phyloP scores from a whole-genome alignment of 257 asterid genomes.

The Solanum rostratum region DNA sequence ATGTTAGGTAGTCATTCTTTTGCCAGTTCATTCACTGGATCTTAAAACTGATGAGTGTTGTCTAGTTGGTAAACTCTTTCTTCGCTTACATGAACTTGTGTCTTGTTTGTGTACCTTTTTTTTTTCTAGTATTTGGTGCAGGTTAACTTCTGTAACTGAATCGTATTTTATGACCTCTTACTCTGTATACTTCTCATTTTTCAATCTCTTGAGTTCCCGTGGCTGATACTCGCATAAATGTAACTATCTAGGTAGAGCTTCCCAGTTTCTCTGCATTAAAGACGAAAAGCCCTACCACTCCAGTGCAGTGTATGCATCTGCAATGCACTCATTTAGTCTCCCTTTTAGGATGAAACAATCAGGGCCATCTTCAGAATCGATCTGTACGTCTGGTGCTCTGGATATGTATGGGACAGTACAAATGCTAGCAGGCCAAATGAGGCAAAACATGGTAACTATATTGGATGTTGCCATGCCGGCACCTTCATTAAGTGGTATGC shows the following conservation, averaged over 20 bases:
- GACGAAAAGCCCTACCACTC: slow-evolving; percentile 70
- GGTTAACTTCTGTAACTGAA: background rate
- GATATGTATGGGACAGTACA: slow-evolving; percentile 49
- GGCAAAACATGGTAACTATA: slow-evolving; percentile 59
- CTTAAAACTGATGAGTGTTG: background rate
- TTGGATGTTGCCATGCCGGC: slow-evolving; percentile 78
- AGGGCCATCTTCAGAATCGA: slow-evolving; percentile 49
- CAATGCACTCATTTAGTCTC: slow-evolving; percentile 74
- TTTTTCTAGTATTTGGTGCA: background rate
- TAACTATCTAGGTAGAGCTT: slow-evolving; percentile 39
- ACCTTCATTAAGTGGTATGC: slow-evolving; percentile 53
- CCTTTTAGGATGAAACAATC: slow-evolving; percentile 76
- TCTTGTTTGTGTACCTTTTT: background rate
- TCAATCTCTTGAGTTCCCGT: background rate
- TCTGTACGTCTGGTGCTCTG: slow-evolving; percentile 50
- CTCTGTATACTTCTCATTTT: background rate
- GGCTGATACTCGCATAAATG: background rate
- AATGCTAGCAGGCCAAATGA: slow-evolving; percentile 64
- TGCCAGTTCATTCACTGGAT: background rate
- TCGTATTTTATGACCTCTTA: background rate
- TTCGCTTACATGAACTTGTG: background rate
- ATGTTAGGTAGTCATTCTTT: background rate
- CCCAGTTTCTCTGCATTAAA: slow-evolving; percentile 49
- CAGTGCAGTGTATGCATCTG: slow-evolving; percentile 91
- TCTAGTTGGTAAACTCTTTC: background rate